phyloP scores from a whole-genome alignment of 2,329 filamentous ascomycete genomes.

The Lomentospora prolificans region DNA sequence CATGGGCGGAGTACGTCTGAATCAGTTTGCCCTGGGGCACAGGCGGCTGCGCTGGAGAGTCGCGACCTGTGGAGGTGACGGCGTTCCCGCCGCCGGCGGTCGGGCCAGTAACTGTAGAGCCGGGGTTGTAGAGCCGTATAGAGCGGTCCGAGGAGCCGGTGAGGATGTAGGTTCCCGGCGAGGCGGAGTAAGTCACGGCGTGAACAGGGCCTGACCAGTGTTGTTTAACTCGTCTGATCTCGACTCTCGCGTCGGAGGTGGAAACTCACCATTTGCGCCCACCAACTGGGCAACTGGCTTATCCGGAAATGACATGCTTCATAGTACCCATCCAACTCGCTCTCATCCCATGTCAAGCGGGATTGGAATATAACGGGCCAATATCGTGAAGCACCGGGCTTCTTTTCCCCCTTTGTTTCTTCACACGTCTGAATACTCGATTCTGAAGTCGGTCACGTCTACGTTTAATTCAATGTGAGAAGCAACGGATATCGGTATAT shows the following conservation, averaged over 20 bases:
- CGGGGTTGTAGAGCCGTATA: slow-evolving; percentile 78
- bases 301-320: slow-evolving; percentile 34
- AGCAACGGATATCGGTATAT: too few species aligned
- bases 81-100: slow-evolving; percentile 22
- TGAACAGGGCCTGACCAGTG: slow-evolving; percentile 53
- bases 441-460: background rate
- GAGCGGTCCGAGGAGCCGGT: slow-evolving; percentile 78
- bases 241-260: background rate
- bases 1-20: slow-evolving; percentile 82
- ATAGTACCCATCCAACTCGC: background rate
- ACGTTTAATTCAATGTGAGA: background rate
- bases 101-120: slow-evolving; percentile 37
- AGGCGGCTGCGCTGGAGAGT: slow-evolving; percentile 16
- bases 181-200: slow-evolving; percentile 62
- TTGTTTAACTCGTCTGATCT: too few species aligned
- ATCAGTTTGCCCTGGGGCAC: slow-evolving; percentile 54
- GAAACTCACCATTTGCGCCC: slow-evolving; percentile 45
- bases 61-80: slow-evolving; percentile 19
- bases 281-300: slow-evolving; percentile 44
- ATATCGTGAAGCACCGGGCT: background rate
- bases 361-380: background rate
- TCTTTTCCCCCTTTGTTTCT: background rate
- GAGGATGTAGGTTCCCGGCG: slow-evolving; percentile 67
- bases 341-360: background rate
- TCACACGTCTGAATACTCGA: background rate